Evolutionary conservation across 306 rosid species (phyloP).

Genomic region (Trifolium pratense): DNA sequence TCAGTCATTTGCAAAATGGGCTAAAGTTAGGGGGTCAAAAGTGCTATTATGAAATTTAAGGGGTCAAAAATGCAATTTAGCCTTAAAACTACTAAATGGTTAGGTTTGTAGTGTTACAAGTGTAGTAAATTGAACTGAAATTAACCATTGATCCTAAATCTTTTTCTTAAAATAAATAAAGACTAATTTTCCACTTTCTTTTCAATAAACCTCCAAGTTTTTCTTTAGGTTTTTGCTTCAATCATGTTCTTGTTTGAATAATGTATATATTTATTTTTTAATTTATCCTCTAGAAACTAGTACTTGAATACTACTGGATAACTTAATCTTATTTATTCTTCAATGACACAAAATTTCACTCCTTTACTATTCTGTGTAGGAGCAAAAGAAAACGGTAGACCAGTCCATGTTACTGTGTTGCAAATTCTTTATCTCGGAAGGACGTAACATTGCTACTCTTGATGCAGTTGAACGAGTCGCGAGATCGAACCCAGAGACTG

Average conservation of each 20-base stretch:
- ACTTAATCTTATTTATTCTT: neutral
- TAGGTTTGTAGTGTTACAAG: neutral
- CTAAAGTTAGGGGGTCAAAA: too few relatives aligned
- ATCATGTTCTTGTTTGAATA: neutral
- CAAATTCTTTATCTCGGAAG: constrained; percentile 70
- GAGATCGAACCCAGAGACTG: constrained; percentile 56
- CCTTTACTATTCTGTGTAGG: constrained; percentile 36
- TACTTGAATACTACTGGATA: neutral
- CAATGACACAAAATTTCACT: neutral
- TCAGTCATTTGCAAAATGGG: too few relatives aligned
- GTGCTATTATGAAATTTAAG: too few relatives aligned
- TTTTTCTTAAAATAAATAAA: neutral
- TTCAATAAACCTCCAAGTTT: neutral
- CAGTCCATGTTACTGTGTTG: constrained; percentile 72
- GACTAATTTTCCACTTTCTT: neutral
- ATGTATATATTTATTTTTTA: neutral
- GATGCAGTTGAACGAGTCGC: constrained; percentile 75
- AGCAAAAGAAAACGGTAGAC: constrained; percentile 60
- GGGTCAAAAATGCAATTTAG: too few relatives aligned
- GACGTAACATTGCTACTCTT: constrained; percentile 61
- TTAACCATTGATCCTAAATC: neutral
- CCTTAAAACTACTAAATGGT: neutral
- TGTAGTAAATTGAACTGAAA: too few relatives aligned
- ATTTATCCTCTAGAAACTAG: constrained; percentile 12
- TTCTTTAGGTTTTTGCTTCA: neutral